phyloP scores from a whole-genome alignment of 306 rosid species.

The Begonia loranthoides region DNA sequence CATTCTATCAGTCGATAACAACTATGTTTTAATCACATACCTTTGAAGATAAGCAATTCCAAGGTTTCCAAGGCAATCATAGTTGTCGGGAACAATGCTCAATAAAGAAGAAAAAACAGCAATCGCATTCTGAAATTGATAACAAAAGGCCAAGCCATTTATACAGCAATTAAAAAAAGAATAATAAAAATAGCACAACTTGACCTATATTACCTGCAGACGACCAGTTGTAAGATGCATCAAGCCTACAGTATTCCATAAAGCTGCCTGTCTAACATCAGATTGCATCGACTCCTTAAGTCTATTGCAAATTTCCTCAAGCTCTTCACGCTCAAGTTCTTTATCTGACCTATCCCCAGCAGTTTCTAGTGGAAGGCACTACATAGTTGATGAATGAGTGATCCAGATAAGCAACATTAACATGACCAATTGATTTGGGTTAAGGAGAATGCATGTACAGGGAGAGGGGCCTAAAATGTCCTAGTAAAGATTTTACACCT shows the following conservation, averaged over 20 bases:
- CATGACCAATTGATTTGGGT: constrained; percentile 6
- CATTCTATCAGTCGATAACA: not conserved
- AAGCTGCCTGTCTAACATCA: constrained; percentile 82
- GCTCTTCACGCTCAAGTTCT: constrained; percentile 78
- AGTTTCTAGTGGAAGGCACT: constrained; percentile 83
- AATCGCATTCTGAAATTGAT: constrained; percentile 57
- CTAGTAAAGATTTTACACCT: constrained; percentile 32
- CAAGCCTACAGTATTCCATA: constrained; percentile 88
- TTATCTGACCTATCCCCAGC: constrained; percentile 57
- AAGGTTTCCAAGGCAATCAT: constrained; percentile 85
- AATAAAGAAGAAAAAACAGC: constrained; percentile 67
- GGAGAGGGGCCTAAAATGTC: not conserved
- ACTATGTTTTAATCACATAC: constrained; percentile 22
- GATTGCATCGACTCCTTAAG: constrained; percentile 57
- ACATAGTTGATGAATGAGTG: constrained; percentile 30
- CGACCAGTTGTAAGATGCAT: constrained; percentile 80
- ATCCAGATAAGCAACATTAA: constrained; percentile 14
- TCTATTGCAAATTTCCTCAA: constrained; percentile 64
- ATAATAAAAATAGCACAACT: constrained; percentile 2
- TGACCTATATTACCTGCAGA: constrained; percentile 77
- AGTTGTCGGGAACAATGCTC: constrained; percentile 56
- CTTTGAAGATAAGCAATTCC: constrained; percentile 88
- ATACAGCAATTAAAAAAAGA: constrained; percentile 11
- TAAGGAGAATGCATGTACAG: not conserved
- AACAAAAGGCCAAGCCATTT: constrained; percentile 11